Percentiles rank a stretch among this genome's conserved stretches.
phyloP scores from a whole-genome alignment of 805 yeast genomes.

The Ogataea pilisensis region DNA sequence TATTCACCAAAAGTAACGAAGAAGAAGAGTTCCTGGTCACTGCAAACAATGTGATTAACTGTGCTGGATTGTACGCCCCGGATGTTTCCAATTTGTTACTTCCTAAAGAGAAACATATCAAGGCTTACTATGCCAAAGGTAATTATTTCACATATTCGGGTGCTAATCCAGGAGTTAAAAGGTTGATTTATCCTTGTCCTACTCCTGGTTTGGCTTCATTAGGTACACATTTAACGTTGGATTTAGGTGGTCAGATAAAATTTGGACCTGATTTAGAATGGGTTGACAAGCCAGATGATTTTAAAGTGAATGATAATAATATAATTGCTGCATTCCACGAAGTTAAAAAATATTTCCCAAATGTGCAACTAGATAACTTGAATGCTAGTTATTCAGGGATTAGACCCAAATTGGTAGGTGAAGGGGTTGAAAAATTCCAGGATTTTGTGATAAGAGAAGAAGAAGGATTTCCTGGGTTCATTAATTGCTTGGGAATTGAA shows the following conservation, averaged over 20 bases:
- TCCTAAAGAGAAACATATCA: slow-evolving; percentile 55
- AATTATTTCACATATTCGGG: slow-evolving; percentile 59
- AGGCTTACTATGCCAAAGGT: slow-evolving; percentile 76
- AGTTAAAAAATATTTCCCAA: slow-evolving; percentile 60
- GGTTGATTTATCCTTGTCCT: slow-evolving; percentile 77
- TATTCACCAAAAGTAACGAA: slow-evolving; percentile 28
- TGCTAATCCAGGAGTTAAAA: slow-evolving; percentile 39
- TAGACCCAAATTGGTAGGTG: slow-evolving; percentile 66
- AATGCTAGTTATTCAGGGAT: slow-evolving; percentile 76
- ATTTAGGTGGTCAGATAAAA: slow-evolving; percentile 69
- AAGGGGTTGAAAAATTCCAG: slow-evolving; percentile 45
- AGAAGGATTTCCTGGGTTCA: slow-evolving; percentile 69
- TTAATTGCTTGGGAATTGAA: slow-evolving; percentile 79
- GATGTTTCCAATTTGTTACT: slow-evolving; percentile 64
- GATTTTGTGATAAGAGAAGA: slow-evolving; percentile 76
- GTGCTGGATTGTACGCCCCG: slow-evolving; percentile 79
- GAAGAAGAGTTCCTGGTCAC: slow-evolving; percentile 37
- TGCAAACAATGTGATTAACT: slow-evolving; percentile 60
- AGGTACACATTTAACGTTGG: slow-evolving; percentile 86
- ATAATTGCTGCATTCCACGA: slow-evolving; percentile 53
- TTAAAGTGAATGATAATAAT: slow-evolving; percentile 45
- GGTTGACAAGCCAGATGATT: slow-evolving; percentile 49
- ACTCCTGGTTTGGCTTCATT: slow-evolving; percentile 67
- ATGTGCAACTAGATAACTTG: slow-evolving; percentile 45
- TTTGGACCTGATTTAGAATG: slow-evolving; percentile 93